A percentile compares a stretch with the other conserved stretches of the same genome.
Conservation (phyloP, 176 grass and related monocot species). For the Zoysia pacifica region DNA sequence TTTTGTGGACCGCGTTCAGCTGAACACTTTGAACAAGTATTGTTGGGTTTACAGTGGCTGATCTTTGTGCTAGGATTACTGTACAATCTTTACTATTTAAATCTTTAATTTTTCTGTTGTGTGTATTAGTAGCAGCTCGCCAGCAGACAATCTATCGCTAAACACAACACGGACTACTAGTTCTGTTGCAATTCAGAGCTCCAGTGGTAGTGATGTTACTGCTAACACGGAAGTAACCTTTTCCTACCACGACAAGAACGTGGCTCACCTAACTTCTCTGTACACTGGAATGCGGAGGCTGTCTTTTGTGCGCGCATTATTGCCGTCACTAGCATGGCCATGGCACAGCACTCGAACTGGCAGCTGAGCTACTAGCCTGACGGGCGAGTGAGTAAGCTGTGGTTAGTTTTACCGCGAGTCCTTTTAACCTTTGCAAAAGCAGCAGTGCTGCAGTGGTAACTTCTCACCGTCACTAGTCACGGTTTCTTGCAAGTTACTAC, state of each 20-base stretch:
- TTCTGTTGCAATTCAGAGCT: background rate
- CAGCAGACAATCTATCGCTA: background rate
- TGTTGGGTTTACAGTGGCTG: background rate
- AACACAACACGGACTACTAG: background rate
- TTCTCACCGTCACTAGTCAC: background rate
- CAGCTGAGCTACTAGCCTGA: background rate
- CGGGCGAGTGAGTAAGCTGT: no score
- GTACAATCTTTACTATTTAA: background rate
- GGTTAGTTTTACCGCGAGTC: background rate
- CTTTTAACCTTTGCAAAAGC: background rate
- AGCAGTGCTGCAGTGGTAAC: background rate
- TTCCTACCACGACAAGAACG: background rate
- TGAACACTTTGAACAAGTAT: background rate
- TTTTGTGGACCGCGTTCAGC: background rate
- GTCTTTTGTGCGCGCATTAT: conserved; percentile 31
- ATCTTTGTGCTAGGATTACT: background rate
- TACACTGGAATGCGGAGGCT: background rate
- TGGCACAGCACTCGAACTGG: conserved; percentile 15
- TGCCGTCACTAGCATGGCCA: conserved; percentile 13
- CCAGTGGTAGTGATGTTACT: background rate
- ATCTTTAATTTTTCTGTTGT: background rate
- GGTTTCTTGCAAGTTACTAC: conserved; percentile 9
- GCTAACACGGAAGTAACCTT: background rate
- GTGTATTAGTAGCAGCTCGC: no score
- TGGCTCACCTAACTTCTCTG: conserved; percentile 4